Evolutionary conservation across 192 early-diverging fungal species (phyloP).

Genomic region (Entomortierella chlamydospora): DNA sequence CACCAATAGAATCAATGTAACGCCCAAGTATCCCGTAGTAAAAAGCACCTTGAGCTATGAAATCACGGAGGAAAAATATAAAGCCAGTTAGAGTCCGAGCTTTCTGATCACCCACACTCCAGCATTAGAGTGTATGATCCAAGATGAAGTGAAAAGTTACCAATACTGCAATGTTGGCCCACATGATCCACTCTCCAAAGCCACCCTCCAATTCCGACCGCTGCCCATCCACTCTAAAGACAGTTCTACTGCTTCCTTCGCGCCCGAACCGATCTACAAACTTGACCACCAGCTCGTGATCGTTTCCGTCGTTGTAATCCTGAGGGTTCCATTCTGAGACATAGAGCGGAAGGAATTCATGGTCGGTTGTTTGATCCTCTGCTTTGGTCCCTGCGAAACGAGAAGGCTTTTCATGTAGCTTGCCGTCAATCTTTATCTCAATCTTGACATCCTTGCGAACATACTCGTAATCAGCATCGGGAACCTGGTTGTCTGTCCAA

Average conservation of each 20-base stretch:
- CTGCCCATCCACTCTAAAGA: slow-evolving; percentile 79
- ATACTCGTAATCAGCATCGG: slow-evolving; percentile 24
- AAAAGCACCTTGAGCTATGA: slow-evolving; percentile 46
- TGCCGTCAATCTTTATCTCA: slow-evolving; percentile 64
- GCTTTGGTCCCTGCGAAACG: slow-evolving; percentile 60
- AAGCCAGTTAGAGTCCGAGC: no score
- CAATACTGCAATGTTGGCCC: slow-evolving; percentile 63
- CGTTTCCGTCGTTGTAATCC: slow-evolving; percentile 71
- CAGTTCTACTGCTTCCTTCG: slow-evolving; percentile 53
- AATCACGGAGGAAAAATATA: no score
- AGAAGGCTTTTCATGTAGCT: slow-evolving; percentile 54
- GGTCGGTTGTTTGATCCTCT: slow-evolving; percentile 25
- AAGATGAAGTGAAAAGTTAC: slow-evolving; percentile 54
- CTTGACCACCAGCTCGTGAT: slow-evolving; percentile 72
- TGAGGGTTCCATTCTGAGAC: slow-evolving; percentile 76
- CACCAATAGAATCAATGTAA: slow-evolving; percentile 25
- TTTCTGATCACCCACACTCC: no score
- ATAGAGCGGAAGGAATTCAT: slow-evolving; percentile 78
- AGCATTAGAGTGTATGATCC: no score
- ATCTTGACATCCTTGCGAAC: slow-evolving; percentile 52
- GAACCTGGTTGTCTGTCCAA: slow-evolving; percentile 66
- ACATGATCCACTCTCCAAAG: slow-evolving; percentile 80
- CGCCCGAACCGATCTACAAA: slow-evolving; percentile 69
- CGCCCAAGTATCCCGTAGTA: slow-evolving; percentile 43
- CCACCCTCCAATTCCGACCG: slow-evolving; percentile 70